Base-by-base conservation (phyloP, 1,139 yeast genomes). In the Trichomonascaceae sp. region DNA sequence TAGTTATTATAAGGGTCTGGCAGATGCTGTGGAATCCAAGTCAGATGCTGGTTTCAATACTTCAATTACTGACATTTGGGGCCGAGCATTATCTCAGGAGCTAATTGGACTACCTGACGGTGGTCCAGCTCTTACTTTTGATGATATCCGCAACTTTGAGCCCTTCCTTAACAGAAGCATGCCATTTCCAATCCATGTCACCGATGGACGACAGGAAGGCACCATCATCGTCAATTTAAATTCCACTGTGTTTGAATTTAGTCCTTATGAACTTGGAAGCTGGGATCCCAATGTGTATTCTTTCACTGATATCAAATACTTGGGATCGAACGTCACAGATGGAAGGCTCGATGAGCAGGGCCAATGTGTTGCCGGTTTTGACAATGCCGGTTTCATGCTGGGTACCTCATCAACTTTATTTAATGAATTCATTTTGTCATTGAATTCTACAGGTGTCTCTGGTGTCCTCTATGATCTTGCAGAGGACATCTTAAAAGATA, bases 41-140 rank as follows among this genome's bases (percentile, higher is more conserved):
- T 71, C 74, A 56, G 75, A 82, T 45, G 96, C 96, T 0, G 96
- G 96, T 1, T 91, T 78, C 70, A 83, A 85, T 52, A 74, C 83
- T 38, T 81, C 91, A 5, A 63, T 91, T 54, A 89, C 96, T n/a
- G 97, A 90, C 72, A 80, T 87, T 58, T 91, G 97, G 97, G 96
- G 96, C 36, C 78, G 96, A 66, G 90, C 91, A 1, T 75, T 91
- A 51, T 80, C 95, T 0, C 80, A 84, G 64, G 95, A 88, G 70
- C 85, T 85, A 67, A 83, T 90, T 58, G 74, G 75, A 54, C 73
- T 75, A 51, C 67, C 77, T 41, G 78, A 81, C 59, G 81, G 80
- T 54, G 91, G 91, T 56, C 86, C 81, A 2, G 82, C 80, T 1
- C 73, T 85, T 63, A 81, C 90, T 1, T 86, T 85, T 78, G 77